Percentiles rank a stretch among this genome's conserved stretches.
These are phyloP conservation scores for Ophiostoma himal-ulmi DNA, from an alignment of 2,329 filamentous ascomycete species.

Conservation along the genomic window DNA sequence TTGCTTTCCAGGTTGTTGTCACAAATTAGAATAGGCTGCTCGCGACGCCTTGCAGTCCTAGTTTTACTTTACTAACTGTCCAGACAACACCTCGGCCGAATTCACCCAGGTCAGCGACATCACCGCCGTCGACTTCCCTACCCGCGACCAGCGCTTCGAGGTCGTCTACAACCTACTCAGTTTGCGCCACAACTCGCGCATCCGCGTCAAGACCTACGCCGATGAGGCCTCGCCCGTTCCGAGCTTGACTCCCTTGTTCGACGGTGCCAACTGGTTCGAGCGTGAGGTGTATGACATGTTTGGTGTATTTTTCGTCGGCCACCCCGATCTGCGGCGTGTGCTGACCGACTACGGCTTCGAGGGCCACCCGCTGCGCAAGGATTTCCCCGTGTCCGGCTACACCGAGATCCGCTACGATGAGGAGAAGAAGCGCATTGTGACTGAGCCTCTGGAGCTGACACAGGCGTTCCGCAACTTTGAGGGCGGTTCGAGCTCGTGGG, in stretches of 20 bases:
- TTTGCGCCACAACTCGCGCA: constrained; percentile 91
- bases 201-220: constrained; percentile 97
- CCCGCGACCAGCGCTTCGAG: constrained; percentile 91
- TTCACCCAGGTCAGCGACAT: constrained; percentile 91
- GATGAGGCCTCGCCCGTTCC: constrained; percentile 93
- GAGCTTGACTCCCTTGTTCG: constrained; percentile 77
- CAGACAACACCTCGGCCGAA: constrained; percentile 92
- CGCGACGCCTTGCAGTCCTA: too few relatives aligned
- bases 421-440: constrained; percentile 97
- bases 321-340: constrained; percentile 92
- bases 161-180: constrained; percentile 96
- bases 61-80: neutral
- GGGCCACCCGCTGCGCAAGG: constrained; percentile 92
- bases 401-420: constrained; percentile 97
- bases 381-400: constrained; percentile 96
- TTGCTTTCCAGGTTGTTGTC: neutral
- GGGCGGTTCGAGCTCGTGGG: constrained; percentile 69
- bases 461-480: constrained; percentile 99
- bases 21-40: neutral
- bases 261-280: constrained; percentile 98
- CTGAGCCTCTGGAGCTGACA: constrained; percentile 93
- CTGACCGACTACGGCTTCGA: constrained; percentile 99
- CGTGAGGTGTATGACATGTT: constrained; percentile 96
- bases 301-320: constrained; percentile 91
- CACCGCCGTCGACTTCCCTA: constrained; percentile 93